These are phyloP conservation scores for Batrachochytrium dendrobatidis DNA, from an alignment of 371 early-diverging fungal species.

Conservation along the genomic window DNA sequence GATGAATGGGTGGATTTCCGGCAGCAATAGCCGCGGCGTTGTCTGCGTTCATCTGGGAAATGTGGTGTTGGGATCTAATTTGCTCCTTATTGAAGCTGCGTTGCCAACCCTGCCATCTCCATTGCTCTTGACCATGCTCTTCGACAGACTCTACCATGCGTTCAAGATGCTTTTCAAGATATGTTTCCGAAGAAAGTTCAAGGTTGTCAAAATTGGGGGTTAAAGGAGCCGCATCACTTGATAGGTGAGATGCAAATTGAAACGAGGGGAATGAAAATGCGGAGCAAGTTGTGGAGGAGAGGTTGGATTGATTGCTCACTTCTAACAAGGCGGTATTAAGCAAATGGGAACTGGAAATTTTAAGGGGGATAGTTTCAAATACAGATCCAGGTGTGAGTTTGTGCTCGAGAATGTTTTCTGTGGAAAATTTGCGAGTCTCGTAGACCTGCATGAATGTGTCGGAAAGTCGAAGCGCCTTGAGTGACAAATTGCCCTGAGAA, in stretches of 20 bases:
- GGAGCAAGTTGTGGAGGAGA: slow-evolving; percentile 31
- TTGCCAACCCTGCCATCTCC: slow-evolving; percentile 91
- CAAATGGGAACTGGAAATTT: slow-evolving; percentile 75
- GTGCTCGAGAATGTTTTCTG: slow-evolving; percentile 64
- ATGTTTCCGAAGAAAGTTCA: slow-evolving; percentile 70
- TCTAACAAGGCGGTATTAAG: slow-evolving; percentile 74
- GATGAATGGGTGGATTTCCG: slow-evolving; percentile 64
- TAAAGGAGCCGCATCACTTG: slow-evolving; percentile 48
- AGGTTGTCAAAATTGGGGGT: slow-evolving; percentile 77
- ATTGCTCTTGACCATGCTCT: slow-evolving; percentile 81
- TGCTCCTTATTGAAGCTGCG: slow-evolving; percentile 83
- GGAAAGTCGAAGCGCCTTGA: slow-evolving; percentile 83
- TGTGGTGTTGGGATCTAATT: slow-evolving; percentile 51
- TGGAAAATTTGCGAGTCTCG: slow-evolving; percentile 78
- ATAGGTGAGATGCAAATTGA: slow-evolving; percentile 20
- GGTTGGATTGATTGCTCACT: slow-evolving; percentile 45
- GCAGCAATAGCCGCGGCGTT: slow-evolving; percentile 66
- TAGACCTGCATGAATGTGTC: slow-evolving; percentile 79
- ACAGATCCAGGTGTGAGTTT: slow-evolving; percentile 78
- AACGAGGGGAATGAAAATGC: slow-evolving; percentile 27
- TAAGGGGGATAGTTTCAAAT: slow-evolving; percentile 83
- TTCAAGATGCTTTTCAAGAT: slow-evolving; percentile 84
- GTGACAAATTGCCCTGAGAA: slow-evolving; percentile 74
- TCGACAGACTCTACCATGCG: slow-evolving; percentile 81
- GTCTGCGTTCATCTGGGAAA: slow-evolving; percentile 59